phyloP scores from a whole-genome alignment of 208 protist species.

The Paratrypanosoma confusum region DNA sequence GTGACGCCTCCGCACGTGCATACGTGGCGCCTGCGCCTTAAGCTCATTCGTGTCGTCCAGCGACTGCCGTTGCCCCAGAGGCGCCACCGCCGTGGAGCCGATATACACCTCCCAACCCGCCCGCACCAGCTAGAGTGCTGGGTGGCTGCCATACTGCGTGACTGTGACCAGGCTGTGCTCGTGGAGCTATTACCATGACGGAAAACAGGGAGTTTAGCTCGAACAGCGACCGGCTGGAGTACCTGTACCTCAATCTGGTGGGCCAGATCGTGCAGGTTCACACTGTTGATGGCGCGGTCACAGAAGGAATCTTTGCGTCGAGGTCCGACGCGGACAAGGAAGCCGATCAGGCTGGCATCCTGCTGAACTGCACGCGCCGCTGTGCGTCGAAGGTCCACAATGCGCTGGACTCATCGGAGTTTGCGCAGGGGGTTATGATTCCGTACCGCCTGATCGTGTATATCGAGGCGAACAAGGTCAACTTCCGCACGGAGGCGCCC shows the following conservation, averaged over 20 bases:
- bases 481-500: conserved; percentile 64
- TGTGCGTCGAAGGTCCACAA: conserved; percentile 35
- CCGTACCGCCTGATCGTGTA: conserved; percentile 64
- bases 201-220: conserved; percentile 27
- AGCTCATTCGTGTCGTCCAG: too few species aligned
- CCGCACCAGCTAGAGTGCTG: too few species aligned
- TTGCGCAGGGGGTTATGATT: conserved; percentile 33
- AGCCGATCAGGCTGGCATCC: conserved; percentile 35
- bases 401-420: conserved; percentile 27
- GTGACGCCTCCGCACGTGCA: too few species aligned
- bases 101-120: too few species aligned
- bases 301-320: conserved; percentile 80
- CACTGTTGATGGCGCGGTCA: conserved; percentile 53
- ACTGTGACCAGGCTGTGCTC: too few species aligned
- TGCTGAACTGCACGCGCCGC: conserved; percentile 53
- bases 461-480: conserved; percentile 46
- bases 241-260: conserved; percentile 83
- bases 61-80: too few species aligned
- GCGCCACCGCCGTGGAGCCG: too few species aligned
- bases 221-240: conserved; percentile 73
- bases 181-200: too few species aligned
- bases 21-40: too few species aligned
- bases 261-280: conserved; percentile 71
- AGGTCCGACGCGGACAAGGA: conserved; percentile 54
- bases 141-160: too few species aligned